These are phyloP conservation scores for Serendipita vermifera DNA, from an alignment of 768 basidiomycete genomes.

Conservation along the genomic window DNA sequence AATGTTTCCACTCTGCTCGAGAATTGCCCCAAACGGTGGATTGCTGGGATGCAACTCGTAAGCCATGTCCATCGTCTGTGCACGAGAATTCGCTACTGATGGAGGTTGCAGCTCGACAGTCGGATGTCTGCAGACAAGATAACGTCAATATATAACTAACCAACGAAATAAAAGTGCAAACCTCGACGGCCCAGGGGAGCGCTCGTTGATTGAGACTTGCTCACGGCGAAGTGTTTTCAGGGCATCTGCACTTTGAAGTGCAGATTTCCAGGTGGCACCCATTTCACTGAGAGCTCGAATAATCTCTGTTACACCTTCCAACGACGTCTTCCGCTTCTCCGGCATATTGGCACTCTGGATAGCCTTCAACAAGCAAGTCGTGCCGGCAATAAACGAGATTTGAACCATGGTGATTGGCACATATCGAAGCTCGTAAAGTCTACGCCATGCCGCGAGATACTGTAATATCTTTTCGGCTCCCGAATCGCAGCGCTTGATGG, in stretches of 20 bases:
- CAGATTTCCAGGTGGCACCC: conserved; percentile 42
- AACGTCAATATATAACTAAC: background rate
- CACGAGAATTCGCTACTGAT: conserved; percentile 8
- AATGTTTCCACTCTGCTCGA: background rate
- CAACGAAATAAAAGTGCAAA: background rate
- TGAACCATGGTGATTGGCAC: conserved; percentile 46
- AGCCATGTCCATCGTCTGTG: conserved; percentile 3
- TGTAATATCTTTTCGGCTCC: conserved; percentile 45
- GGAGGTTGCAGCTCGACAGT: conserved; percentile 8
- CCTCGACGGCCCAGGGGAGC: conserved; percentile 2
- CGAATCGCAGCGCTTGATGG: conserved; percentile 35
- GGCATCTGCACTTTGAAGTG: conserved; percentile 36
- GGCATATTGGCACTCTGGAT: conserved; percentile 37
- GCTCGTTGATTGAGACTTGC: conserved; percentile 17
- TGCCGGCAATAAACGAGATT: conserved; percentile 46
- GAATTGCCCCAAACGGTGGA: background rate
- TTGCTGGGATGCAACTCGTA: conserved; percentile 4
- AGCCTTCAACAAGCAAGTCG: conserved; percentile 41
- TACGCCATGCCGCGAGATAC: conserved; percentile 36
- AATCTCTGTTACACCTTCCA: conserved; percentile 34
- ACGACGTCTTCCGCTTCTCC: conserved; percentile 33
- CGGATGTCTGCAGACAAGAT: background rate
- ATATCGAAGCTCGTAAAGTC: conserved; percentile 43
- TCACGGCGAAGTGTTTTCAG: conserved; percentile 33
- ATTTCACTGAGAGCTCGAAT: conserved; percentile 41